Evolutionary conservation across 306 rosid species (phyloP), one percentile per base, ranked within the genome.

Genomic region (Malus orientalis): DNA sequence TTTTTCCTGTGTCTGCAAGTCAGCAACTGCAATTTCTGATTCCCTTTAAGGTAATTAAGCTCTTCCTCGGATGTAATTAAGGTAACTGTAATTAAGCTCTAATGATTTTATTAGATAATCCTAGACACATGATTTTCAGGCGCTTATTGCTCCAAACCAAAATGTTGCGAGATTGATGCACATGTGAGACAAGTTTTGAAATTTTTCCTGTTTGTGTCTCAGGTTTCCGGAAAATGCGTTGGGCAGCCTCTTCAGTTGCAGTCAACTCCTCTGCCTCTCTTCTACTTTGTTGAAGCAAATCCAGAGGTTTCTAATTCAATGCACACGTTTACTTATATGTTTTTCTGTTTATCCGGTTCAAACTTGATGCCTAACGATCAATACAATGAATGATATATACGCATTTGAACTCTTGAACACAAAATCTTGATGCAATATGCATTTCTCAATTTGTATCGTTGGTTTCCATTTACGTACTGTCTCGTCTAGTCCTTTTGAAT

Each of bases 231-330:
- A 14, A 74, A 59, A 42, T 82, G 66, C 63, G 76, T 22, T 45
- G 62, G 49, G 62, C 73, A 29, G 62, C 68, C 78, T 71, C 76
- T 81, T 71, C 81, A 32, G 80, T 76, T 67, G 38, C 68, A 70
- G 53, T 67, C 54, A 68, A n/a, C 71, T 62, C 25, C 71, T 62
- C 27, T 25, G 45, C 67, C 23, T 44, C 79, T 67, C 67, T 55
- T 73, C 73, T 49, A 72, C 66, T 67, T 47, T 38, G 67, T 71
- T 84, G 73, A 80, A 77, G 57, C 74, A 57, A 71, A 76, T 85
- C 38, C 73, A 69, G 60, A 86, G 89, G 92, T 90, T 64, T 78
- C 55, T 49, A 1, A 40, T 8, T 40, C 74, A 55, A 64, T 74
- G 30, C 54, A 60, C 18, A 16, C 8, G 20, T 54, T 71, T 71